Evolutionary conservation across 306 rosid species (phyloP).

Genomic region (barrel medic (Medicago truncatula)): DNA sequence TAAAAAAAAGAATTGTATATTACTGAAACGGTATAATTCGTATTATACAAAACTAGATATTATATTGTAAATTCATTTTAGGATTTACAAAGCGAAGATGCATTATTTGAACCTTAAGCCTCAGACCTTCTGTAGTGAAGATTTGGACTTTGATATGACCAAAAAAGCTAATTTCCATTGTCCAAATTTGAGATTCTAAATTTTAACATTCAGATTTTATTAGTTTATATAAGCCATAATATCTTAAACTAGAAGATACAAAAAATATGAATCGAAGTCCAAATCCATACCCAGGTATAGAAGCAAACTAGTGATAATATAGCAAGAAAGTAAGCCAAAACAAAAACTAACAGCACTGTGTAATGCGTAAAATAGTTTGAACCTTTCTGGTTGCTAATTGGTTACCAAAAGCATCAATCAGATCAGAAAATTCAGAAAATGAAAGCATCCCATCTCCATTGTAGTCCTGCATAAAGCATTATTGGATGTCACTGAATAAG

Average conservation of each 20-base stretch:
- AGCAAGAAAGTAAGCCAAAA: conserved; percentile 29
- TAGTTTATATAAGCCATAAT: conserved; percentile 25
- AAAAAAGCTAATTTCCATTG: conserved; percentile 19
- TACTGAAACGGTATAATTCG: conserved; percentile 38
- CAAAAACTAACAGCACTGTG: neutral
- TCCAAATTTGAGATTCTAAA: conserved; percentile 34
- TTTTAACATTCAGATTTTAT: conserved; percentile 30
- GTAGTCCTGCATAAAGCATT: conserved; percentile 68
- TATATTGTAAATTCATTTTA: conserved; percentile 30
- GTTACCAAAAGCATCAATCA: conserved; percentile 91
- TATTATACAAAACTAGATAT: conserved; percentile 17
- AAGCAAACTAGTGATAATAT: conserved; percentile 27
- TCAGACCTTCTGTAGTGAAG: conserved; percentile 18
- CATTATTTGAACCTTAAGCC: conserved; percentile 30
- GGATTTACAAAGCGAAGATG: conserved; percentile 29
- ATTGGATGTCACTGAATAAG: conserved; percentile 12
- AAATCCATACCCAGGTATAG: conserved; percentile 39
- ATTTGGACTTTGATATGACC: conserved; percentile 36
- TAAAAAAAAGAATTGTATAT: conserved; percentile 47
- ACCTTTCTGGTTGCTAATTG: conserved; percentile 82
- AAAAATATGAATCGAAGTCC: conserved; percentile 35
- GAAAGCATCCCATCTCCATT: conserved; percentile 92
- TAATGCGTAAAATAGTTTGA: conserved; percentile 35
- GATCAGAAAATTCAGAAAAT: conserved; percentile 76
- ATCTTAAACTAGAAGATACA: conserved; percentile 10